These are phyloP conservation scores for Monosporascus ibericus DNA, from an alignment of 2,329 filamentous ascomycete species.

Conservation along the genomic window DNA sequence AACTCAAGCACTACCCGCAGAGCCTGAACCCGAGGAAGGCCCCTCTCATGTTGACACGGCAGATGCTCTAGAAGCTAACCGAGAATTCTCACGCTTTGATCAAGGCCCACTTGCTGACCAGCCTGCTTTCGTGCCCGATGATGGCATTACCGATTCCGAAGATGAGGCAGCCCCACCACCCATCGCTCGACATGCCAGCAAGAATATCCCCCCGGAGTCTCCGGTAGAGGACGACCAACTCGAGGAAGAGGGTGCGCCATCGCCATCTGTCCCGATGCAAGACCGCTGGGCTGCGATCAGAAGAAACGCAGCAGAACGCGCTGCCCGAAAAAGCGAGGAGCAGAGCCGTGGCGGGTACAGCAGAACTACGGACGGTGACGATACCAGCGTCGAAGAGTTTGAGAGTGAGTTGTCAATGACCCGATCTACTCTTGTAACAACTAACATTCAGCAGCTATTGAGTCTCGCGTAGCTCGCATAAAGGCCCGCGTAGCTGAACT, in stretches of 20 bases:
- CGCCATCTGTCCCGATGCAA: conserved; percentile 37
- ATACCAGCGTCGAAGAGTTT: conserved; percentile 72
- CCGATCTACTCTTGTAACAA: not conserved
- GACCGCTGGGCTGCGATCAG: conserved; percentile 96
- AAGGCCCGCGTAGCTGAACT: conserved; percentile 94
- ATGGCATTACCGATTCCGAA: conserved; percentile 39
- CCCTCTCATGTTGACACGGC: conserved; percentile 55
- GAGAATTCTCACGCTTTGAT: conserved; percentile 66
- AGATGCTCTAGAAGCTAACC: conserved; percentile 52
- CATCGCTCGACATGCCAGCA: conserved; percentile 36
- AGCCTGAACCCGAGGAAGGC: conserved; percentile 33
- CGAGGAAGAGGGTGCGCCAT: conserved; percentile 25
- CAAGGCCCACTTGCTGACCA: conserved; percentile 85
- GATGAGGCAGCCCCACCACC: conserved; percentile 46
- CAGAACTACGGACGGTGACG: conserved; percentile 59
- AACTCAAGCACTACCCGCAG: conserved; percentile 14
- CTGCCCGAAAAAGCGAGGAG: conserved; percentile 61
- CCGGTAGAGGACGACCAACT: conserved; percentile 12
- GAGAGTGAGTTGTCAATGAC: conserved; percentile 34
- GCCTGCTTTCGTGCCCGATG: conserved; percentile 70
- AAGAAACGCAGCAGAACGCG: conserved; percentile 85
- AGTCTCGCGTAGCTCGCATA: conserved; percentile 93
- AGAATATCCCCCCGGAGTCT: conserved; percentile 2
- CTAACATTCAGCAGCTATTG: conserved; percentile 63
- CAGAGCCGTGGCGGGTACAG: conserved; percentile 51